Evolutionary conservation across 2,329 filamentous ascomycete genomes (phyloP).

Genomic region (Pestalotiopsis sp.): DNA sequence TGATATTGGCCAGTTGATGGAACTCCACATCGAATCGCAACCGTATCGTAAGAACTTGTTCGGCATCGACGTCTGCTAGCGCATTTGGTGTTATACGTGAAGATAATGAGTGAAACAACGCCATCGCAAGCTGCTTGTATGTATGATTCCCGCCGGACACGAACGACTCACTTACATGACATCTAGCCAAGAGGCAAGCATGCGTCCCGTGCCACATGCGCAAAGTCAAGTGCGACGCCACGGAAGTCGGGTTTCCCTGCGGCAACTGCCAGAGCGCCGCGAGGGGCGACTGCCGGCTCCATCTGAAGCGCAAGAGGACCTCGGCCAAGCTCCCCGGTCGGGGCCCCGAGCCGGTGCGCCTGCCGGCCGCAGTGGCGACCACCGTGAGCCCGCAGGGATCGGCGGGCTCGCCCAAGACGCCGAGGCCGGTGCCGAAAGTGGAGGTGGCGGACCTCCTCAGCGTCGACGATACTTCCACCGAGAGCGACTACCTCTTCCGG

Average conservation of each 20-base stretch:
- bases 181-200: background rate
- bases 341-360: background rate
- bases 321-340: constrained; percentile 1
- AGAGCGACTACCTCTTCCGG: constrained; percentile 42
- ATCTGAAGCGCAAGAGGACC: constrained; percentile 13
- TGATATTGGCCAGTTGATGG: too few relatives aligned
- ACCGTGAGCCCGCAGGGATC: background rate
- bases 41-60: background rate
- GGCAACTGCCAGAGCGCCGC: constrained; percentile 8
- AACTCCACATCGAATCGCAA: too few relatives aligned
- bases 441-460: background rate
- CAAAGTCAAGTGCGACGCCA: constrained; percentile 14
- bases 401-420: constrained; percentile 7
- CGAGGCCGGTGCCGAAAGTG: constrained; percentile 5
- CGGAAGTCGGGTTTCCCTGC: constrained; percentile 14
- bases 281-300: constrained; percentile 9
- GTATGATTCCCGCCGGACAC: background rate
- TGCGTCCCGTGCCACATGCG: constrained; percentile 7
- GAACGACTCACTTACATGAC: background rate
- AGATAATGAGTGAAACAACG: background rate
- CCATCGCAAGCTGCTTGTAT: background rate
- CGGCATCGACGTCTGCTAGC: background rate
- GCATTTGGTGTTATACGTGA: background rate
- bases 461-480: constrained; percentile 16
- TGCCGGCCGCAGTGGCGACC: background rate